Base-by-base conservation (phyloP, 768 basidiomycete genomes). In the Phanerodontia chrysosporium region DNA sequence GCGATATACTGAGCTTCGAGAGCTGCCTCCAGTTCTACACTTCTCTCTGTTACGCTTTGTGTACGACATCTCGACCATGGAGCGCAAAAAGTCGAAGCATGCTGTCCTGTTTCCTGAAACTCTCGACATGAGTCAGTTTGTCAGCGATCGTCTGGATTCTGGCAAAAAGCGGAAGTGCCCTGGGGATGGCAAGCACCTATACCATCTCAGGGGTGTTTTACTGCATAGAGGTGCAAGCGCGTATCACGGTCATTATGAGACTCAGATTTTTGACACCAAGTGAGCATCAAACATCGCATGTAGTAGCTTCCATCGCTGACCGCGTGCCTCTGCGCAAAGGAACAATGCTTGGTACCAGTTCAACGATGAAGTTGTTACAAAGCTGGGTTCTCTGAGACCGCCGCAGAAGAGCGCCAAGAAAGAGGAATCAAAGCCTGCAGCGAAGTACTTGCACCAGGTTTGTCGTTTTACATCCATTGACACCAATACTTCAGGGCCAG, bases 11-110 rank as follows among this genome's bases (percentile, higher is more conserved):
- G 80, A 87, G 65, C 73, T 96, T 14, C 79, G 78, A 25, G 69
- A 79, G 54, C 79, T 97, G 5, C 96, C 96, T 1, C 92, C 92
- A 0, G 88, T 95, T 6, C 79, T 98, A 1, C 92, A 98, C 72
- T 88, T 98, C 66, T 94, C 94, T 22, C 74, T 98, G 53, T 81
- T 96, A 57, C 90, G 96, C n/a, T 98, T 98, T 72, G 85, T 92
- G 28, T 98, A 89, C 66, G 92, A 95, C 72, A 64, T 87, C 32
- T 73, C 83, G 24, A 84, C 86, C 0, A 83, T 88, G 79, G 85
- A 89, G 65, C 84, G 96, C 62, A 91, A 86, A 73, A 98, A 98
- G 74, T 88, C 86, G 55, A 94, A 94, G 70, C 81, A 91, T 60
- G 73, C 77, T 30, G 84, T 98, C 45, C 75, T 80, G n/a, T 98